These are phyloP conservation scores for Crithidia mellificae DNA, from an alignment of 208 protist species.

Conservation along the genomic window DNA sequence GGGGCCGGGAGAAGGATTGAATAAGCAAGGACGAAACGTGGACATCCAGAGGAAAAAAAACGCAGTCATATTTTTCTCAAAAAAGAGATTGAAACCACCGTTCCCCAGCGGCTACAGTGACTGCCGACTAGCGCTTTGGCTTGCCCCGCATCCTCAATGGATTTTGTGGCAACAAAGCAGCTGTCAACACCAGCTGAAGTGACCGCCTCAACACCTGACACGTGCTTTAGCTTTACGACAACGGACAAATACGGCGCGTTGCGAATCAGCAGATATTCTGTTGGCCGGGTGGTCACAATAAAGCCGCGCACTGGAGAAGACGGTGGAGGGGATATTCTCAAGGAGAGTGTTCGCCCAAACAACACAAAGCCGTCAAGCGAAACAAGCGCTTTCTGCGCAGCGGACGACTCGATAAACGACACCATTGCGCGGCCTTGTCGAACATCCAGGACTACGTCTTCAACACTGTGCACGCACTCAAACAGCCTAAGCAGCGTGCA, in stretches of 20 bases:
- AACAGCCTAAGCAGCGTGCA: constrained; percentile 56
- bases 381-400: constrained; percentile 71
- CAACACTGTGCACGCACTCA: constrained; percentile 30
- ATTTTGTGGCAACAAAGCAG: constrained; percentile 44
- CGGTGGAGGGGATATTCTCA: constrained; percentile 51
- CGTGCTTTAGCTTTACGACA: constrained; percentile 51
- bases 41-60: background rate
- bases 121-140: constrained; percentile 23
- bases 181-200: constrained; percentile 42
- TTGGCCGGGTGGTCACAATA: constrained; percentile 50
- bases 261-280: constrained; percentile 44
- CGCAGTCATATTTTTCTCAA: constrained; percentile 16
- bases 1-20: background rate
- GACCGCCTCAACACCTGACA: constrained; percentile 46
- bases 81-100: constrained; percentile 41
- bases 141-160: constrained; percentile 15
- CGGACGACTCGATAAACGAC: constrained; percentile 52
- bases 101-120: constrained; percentile 40
- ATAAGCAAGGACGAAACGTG: background rate
- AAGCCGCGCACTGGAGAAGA: constrained; percentile 52
- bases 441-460: constrained; percentile 73
- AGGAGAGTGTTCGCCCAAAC: constrained; percentile 51
- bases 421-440: constrained; percentile 48
- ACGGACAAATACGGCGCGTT: constrained; percentile 58
- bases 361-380: constrained; percentile 61